Evolutionary conservation across 1,284 basidiomycete genomes (phyloP).

Genomic region (Sanghuangporus baumii): DNA sequence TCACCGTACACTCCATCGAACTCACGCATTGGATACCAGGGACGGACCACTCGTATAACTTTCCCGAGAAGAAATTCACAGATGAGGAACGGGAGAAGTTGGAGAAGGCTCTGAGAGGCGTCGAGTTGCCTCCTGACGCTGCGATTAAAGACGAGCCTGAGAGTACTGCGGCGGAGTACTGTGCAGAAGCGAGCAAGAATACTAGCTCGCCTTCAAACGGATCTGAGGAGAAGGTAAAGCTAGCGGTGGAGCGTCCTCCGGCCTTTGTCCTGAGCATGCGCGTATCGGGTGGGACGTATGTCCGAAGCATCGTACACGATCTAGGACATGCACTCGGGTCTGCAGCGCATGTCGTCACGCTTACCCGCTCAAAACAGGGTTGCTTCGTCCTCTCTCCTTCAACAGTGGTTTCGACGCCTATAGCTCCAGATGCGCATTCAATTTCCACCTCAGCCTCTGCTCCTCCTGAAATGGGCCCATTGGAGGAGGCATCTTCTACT

Average conservation of each 20-base stretch:
- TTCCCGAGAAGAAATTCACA: constrained; percentile 69
- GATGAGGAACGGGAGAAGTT: constrained; percentile 68
- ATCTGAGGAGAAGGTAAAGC: constrained; percentile 27
- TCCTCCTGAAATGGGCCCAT: not conserved
- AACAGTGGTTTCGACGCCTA: not conserved
- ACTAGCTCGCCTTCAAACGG: not conserved
- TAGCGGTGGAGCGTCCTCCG: constrained; percentile 45
- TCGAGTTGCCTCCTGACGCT: constrained; percentile 27
- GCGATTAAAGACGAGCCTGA: constrained; percentile 28
- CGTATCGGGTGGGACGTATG: constrained; percentile 96
- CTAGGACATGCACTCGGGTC: constrained; percentile 77
- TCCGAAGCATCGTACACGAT: constrained; percentile 89
- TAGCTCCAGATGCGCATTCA: not conserved
- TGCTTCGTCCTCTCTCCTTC: constrained; percentile 54
- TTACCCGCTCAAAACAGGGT: constrained; percentile 83
- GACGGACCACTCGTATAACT: constrained; percentile 55
- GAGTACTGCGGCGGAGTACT: constrained; percentile 26
- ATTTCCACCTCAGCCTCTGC: not conserved
- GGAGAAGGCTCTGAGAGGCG: constrained; percentile 53
- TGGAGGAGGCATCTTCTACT: too few species aligned
- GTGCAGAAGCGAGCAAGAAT: constrained; percentile 25
- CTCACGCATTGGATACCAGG: constrained; percentile 64
- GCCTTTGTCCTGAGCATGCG: constrained; percentile 89
- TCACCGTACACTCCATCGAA: constrained; percentile 77
- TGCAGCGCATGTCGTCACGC: constrained; percentile 86